Percentiles rank a stretch among this genome's conserved stretches.
Conservation (phyloP, 192 early-diverging fungal species). For the Rhizophagus clarus region DNA sequence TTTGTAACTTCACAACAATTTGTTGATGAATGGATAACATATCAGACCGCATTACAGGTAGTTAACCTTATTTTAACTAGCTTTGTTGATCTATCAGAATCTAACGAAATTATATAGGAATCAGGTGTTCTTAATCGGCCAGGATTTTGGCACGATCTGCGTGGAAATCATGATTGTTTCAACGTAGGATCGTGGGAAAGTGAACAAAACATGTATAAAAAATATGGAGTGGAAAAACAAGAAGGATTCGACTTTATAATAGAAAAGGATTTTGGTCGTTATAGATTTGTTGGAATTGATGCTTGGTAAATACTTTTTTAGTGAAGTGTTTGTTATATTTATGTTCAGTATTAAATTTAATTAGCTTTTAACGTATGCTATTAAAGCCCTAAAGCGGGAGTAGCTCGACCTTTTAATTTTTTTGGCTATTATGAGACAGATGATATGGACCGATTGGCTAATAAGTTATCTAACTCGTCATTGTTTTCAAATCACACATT, state of each 20-base stretch:
- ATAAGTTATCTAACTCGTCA: conserved; percentile 45
- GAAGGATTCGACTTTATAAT: conserved; percentile 62
- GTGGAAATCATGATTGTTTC: conserved; percentile 97
- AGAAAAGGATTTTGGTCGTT: conserved; percentile 71
- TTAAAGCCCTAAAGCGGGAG: conserved; percentile 63
- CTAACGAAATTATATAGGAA: conserved; percentile 1
- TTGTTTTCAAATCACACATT: conserved; percentile 62
- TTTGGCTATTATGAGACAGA: conserved; percentile 79
- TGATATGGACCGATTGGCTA: conserved; percentile 73
- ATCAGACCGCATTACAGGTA: conserved; percentile 61
- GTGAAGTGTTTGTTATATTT: background rate
- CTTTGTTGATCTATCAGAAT: background rate
- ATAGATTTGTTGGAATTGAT: conserved; percentile 83
- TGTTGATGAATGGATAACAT: conserved; percentile 79
- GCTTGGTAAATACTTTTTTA: conserved; percentile 57
- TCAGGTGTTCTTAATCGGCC: conserved; percentile 27
- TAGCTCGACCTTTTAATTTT: conserved; percentile 85
- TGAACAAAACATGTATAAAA: conserved; percentile 61
- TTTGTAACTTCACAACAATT: conserved; percentile 74
- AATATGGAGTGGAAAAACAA: conserved; percentile 52
- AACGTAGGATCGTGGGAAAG: conserved; percentile 66
- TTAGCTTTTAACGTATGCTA: background rate
- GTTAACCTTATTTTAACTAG: conserved; percentile 39
- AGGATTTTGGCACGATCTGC: conserved; percentile 78
- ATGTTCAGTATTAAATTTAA: background rate